These are phyloP conservation scores for Ustilago sp. DNA, from an alignment of 1,284 basidiomycete species.

Conservation along the genomic window DNA sequence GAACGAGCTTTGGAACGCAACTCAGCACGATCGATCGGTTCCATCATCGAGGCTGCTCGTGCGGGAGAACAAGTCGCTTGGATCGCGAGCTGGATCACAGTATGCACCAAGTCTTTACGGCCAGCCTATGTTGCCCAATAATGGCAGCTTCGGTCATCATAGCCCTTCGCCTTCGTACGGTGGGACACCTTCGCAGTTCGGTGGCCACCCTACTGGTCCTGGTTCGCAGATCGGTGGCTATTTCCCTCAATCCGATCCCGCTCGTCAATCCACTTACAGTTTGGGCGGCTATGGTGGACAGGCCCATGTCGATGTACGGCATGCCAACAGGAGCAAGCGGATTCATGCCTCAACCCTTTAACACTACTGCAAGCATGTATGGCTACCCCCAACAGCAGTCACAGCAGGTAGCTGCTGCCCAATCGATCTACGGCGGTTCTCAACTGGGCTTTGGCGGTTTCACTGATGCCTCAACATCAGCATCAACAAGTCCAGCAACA, in stretches of 20 bases:
- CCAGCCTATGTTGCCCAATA: conserved; percentile 39
- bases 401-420: conserved; percentile 7
- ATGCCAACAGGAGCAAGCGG: conserved; percentile 36
- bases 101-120: conserved; percentile 60
- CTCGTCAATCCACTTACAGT: conserved; percentile 55
- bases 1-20: conserved; percentile 58
- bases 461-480: conserved; percentile 6
- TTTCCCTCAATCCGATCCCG: conserved; percentile 45
- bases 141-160: conserved; percentile 53
- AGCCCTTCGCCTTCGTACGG: conserved; percentile 56
- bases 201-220: conserved; percentile 24
- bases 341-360: conserved; percentile 51
- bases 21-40: conserved; percentile 56
- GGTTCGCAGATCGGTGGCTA: conserved; percentile 47
- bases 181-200: conserved; percentile 46
- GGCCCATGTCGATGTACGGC: conserved; percentile 60
- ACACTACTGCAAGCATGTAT: conserved; percentile 48
- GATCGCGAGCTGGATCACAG: conserved; percentile 54
- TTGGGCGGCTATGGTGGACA: conserved; percentile 53
- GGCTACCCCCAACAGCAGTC: conserved; percentile 33
- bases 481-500: conserved; percentile 20
- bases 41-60: conserved; percentile 57
- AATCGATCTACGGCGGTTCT: conserved; percentile 52
- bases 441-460: conserved; percentile 38
- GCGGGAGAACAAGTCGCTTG: conserved; percentile 55